Base-by-base conservation (phyloP, 2,329 filamentous ascomycete species). In the Fusarium aywerte region DNA sequence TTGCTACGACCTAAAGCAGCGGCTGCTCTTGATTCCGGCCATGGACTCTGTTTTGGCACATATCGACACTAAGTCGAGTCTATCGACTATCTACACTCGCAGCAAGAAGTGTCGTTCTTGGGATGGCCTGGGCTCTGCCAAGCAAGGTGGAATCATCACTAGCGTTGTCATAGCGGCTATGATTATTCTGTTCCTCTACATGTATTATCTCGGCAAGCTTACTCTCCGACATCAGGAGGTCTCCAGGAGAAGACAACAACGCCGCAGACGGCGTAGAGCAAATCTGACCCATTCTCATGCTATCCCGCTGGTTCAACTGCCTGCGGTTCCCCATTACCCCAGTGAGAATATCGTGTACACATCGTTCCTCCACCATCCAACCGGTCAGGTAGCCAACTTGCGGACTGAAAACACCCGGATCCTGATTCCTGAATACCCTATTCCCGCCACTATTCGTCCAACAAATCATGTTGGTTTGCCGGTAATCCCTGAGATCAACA, bases 131-230 rank as follows among this genome's bases (percentile, higher is more conserved):
- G 79, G 70, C 27, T 43, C 65, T 11, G 65, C 75, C 0, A 73
- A 80, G 40, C 74, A 80, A 32, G 77, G 76, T 21, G 81, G 81
- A 3, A 75, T 82, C 29, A 76, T 83, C 16, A 76, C 80, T 58
- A 78, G 76, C 58, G 68, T 76, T 15, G 55, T 78, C 9, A 56
- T 79, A 8, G 66, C 74, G 3, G 64, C 67, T 5, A 58, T 76
- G 13, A 56, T 76, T 11, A 38, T 81, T 4, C 60, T 71, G 0
- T 36, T 80, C 13, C 49, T 74, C 6, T 76, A 76, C 35, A 74
- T 78, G 71, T 82, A 77, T 71, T 79, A 74, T 39, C 53, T 77
- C 5, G 77, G 76, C 3, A 71, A 55, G n/a, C 61, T 67, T 16
- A 64, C 65, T 13, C 47, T 49, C 5, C 40, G 60, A 8, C 70